phyloP scores from a whole-genome alignment of 805 yeast genomes.

The Cephaloascus albidus region DNA sequence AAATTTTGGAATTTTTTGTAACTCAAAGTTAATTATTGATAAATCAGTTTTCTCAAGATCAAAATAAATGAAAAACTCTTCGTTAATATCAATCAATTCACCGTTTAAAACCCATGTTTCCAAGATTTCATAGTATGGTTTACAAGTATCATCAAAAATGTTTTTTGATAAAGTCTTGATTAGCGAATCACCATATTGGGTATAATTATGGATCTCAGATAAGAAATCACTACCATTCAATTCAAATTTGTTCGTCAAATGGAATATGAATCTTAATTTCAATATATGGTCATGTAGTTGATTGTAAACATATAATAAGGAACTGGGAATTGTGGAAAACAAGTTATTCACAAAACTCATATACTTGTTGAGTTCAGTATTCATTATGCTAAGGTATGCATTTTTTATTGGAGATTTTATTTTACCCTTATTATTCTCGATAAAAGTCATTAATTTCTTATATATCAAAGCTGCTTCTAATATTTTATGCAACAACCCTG shows the following conservation, averaged over 20 bases:
- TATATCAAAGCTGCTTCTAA: slow-evolving; percentile 70
- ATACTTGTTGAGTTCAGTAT: slow-evolving; percentile 24
- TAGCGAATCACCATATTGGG: slow-evolving; percentile 55
- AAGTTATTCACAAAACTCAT: slow-evolving; percentile 23
- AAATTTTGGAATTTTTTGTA: slow-evolving; percentile 34
- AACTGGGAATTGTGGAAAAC: slow-evolving; percentile 15
- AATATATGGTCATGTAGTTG: slow-evolving; percentile 40
- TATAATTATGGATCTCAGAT: slow-evolving; percentile 37
- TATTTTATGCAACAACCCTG: slow-evolving; percentile 44
- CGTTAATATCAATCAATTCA: slow-evolving; percentile 38
- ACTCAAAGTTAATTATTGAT: slow-evolving; percentile 20
- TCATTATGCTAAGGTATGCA: slow-evolving; percentile 47
- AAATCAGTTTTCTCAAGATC: slow-evolving; percentile 18
- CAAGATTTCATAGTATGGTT: slow-evolving; percentile 54
- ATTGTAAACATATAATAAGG: slow-evolving; percentile 25
- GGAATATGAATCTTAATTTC: slow-evolving; percentile 48
- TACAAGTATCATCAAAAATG: slow-evolving; percentile 35
- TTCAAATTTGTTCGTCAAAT: slow-evolving; percentile 24
- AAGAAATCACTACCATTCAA: slow-evolving; percentile 42
- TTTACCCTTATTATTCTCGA: slow-evolving; percentile 17
- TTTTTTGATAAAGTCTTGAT: slow-evolving; percentile 31
- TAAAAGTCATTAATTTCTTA: slow-evolving; percentile 26
- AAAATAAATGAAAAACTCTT: slow-evolving; percentile 54
- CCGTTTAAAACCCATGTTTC: slow-evolving; percentile 68
- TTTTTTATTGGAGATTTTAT: slow-evolving; percentile 45